Evolutionary conservation across 495 filamentous ascomycete genomes (phyloP).

Genomic region (Chaetomium tenue): DNA sequence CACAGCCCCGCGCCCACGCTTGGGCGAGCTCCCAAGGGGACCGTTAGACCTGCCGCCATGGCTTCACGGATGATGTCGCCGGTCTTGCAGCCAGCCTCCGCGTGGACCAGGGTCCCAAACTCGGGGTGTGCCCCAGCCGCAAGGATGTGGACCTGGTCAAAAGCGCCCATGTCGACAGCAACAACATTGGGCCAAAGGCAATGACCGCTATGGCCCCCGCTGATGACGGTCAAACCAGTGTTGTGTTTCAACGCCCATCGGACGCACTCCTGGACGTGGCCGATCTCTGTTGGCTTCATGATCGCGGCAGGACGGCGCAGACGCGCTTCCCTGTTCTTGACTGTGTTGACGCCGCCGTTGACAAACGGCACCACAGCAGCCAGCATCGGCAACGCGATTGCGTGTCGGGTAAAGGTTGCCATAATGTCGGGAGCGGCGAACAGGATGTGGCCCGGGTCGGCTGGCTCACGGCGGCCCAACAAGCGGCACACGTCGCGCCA

Average conservation of each 20-base stretch:
- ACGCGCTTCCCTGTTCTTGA: slow-evolving; percentile 57
- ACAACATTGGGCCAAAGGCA: slow-evolving; percentile 56
- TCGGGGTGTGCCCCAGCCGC: slow-evolving; percentile 32
- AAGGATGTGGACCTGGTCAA: slow-evolving; percentile 53
- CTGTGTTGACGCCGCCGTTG: slow-evolving; percentile 26
- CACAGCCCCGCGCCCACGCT: slow-evolving; percentile 62
- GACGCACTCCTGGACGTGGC: slow-evolving; percentile 57
- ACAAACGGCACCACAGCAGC: slow-evolving; percentile 46
- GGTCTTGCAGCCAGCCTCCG: slow-evolving; percentile 55
- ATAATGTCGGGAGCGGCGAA: slow-evolving; percentile 56
- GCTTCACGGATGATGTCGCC: slow-evolving; percentile 56
- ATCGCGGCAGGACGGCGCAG: slow-evolving; percentile 47
- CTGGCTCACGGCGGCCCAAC: slow-evolving; percentile 48
- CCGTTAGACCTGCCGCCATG: slow-evolving; percentile 52
- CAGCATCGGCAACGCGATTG: slow-evolving; percentile 49
- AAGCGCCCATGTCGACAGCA: slow-evolving; percentile 58
- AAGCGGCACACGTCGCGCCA: slow-evolving; percentile 56
- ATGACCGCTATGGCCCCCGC: slow-evolving; percentile 61
- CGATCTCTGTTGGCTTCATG: slow-evolving; percentile 48
- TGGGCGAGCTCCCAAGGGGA: slow-evolving; percentile 59
- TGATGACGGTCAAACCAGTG: slow-evolving; percentile 52
- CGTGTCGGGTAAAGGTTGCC: slow-evolving; percentile 52
- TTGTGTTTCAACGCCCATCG: slow-evolving; percentile 56
- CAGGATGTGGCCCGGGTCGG: slow-evolving; percentile 43
- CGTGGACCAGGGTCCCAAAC: slow-evolving; percentile 47